phyloP scores from a whole-genome alignment of 2,329 filamentous ascomycete genomes.

The Fusarium devonianum region DNA sequence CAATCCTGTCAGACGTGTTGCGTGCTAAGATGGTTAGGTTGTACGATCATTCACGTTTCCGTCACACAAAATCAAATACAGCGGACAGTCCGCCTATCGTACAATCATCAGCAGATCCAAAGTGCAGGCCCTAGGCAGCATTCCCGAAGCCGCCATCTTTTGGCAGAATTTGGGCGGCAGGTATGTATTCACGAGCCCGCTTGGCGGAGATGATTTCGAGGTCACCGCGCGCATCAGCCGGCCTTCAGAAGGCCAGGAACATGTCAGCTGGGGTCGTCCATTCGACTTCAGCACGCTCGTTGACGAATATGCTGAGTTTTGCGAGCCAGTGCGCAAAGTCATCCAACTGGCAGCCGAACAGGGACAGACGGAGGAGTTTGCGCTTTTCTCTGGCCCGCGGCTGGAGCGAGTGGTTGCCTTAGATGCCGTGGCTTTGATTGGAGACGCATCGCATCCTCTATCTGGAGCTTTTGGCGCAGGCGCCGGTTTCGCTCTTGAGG shows the following conservation, averaged over 20 bases:
- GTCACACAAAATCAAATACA: slow-evolving; percentile 55
- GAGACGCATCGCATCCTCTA: slow-evolving; percentile 63
- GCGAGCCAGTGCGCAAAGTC: slow-evolving; percentile 41
- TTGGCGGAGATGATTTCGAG: slow-evolving; percentile 46
- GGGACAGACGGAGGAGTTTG: slow-evolving; percentile 41
- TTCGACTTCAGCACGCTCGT: slow-evolving; percentile 32
- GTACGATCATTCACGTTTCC: slow-evolving; percentile 52
- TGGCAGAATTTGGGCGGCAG: slow-evolving; percentile 44
- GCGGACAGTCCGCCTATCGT: slow-evolving; percentile 45
- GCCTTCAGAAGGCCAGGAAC: slow-evolving; percentile 32
- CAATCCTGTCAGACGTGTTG: background rate
- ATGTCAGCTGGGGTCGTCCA: slow-evolving; percentile 44
- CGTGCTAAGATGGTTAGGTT: slow-evolving; percentile 41
- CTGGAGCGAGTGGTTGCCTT: slow-evolving; percentile 39
- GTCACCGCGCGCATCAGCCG: slow-evolving; percentile 39
- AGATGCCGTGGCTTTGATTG: slow-evolving; percentile 54
- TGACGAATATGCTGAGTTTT: slow-evolving; percentile 42
- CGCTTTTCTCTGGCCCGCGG: slow-evolving; percentile 42
- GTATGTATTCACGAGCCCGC: slow-evolving; percentile 46
- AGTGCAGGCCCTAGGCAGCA: slow-evolving; percentile 41
- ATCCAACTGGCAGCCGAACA: slow-evolving; percentile 40
- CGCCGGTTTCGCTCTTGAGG: slow-evolving; percentile 49
- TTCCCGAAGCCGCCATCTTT: slow-evolving; percentile 42
- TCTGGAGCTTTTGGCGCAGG: slow-evolving; percentile 54
- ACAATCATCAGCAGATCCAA: slow-evolving; percentile 41